phyloP scores from a whole-genome alignment of 257 asterid genomes.

The Solanum chmielewskii region DNA sequence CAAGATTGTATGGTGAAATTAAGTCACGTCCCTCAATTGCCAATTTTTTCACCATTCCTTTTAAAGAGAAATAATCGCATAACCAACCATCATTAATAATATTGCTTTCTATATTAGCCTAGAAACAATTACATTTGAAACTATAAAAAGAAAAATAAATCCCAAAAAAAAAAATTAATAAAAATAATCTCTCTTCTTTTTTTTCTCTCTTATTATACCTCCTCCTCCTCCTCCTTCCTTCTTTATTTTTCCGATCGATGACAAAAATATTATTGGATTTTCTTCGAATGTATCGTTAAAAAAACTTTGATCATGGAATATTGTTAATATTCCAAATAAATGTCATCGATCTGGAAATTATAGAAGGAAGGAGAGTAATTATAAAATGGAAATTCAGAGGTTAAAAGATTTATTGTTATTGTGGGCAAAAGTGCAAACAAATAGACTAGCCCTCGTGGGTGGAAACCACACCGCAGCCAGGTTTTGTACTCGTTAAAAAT shows the following conservation, averaged over 20 bases:
- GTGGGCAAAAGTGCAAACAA: constrained; percentile 10
- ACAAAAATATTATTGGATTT: constrained; percentile 1
- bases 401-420: constrained; percentile 10
- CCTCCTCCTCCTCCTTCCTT: constrained; percentile 8
- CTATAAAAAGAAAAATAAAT: not conserved
- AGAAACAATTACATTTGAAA: not conserved
- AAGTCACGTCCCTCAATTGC: not conserved
- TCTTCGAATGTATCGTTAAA: not conserved
- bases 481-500: constrained; percentile 37
- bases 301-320: not conserved
- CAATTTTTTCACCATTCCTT: not conserved
- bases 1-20: not conserved
- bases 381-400: constrained; percentile 28
- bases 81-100: not conserved
- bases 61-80: not conserved
- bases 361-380: not conserved
- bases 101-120: not conserved
- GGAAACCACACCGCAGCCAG: constrained; percentile 44
- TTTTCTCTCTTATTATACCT: not conserved
- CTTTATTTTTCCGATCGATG: constrained; percentile 4
- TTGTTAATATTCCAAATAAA: not conserved
- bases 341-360: constrained; percentile 12
- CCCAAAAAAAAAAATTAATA: not conserved
- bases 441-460: constrained; percentile 33
- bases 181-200: not conserved